phyloP scores from a whole-genome alignment of 2,329 filamentous ascomycete species.

The Fusarium buxicola region DNA sequence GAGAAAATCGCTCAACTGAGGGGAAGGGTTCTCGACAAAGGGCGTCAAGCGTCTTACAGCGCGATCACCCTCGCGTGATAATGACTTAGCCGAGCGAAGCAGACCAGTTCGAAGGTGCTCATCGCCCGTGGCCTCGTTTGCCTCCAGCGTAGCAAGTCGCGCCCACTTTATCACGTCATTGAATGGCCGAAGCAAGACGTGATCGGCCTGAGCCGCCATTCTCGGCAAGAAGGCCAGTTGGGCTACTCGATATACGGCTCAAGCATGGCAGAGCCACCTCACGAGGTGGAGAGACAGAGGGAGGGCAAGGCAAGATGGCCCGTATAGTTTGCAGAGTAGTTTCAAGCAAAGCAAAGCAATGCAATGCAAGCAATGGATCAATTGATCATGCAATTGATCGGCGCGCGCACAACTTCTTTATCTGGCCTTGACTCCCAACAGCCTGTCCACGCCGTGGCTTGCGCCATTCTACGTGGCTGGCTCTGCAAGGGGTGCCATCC shows the following conservation, averaged over 20 bases:
- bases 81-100: constrained; percentile 45
- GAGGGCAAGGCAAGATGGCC: too few species aligned
- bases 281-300: not conserved
- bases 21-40: constrained; percentile 14
- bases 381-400: too few species aligned
- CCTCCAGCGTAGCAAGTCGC: constrained; percentile 52
- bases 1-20: constrained; percentile 24
- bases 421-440: too few species aligned
- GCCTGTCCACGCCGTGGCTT: too few species aligned
- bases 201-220: constrained; percentile 12
- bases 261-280: not conserved
- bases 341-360: too few species aligned
- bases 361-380: too few species aligned
- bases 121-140: constrained; percentile 43
- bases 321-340: too few species aligned
- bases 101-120: constrained; percentile 46
- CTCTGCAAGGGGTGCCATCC: too few species aligned
- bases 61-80: constrained; percentile 54
- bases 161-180: constrained; percentile 54
- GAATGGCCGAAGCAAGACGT: constrained; percentile 51
- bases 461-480: too few species aligned
- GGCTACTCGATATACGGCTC: not conserved
- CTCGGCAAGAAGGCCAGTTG: not conserved
- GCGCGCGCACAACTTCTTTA: too few species aligned
- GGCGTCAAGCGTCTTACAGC: constrained; percentile 53